phyloP scores from a whole-genome alignment of 257 asterid species.

The Scutellaria barbata region DNA sequence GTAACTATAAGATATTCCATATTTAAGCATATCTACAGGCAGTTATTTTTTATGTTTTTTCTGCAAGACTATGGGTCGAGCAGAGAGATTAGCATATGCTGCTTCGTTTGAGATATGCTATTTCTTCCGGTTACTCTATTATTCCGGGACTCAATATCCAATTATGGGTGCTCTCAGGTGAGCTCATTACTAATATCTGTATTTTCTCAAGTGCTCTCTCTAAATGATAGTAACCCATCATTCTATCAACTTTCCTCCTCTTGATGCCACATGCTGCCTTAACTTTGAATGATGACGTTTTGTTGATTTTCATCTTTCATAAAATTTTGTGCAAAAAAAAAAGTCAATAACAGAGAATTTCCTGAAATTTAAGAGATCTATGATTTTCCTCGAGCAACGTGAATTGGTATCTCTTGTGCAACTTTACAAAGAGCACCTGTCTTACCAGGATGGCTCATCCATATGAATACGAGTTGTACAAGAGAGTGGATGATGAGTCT shows the following conservation, averaged over 20 bases:
- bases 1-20: slow-evolving; percentile 8
- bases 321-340: background rate
- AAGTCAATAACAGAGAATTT: background rate
- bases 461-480: slow-evolving; percentile 75
- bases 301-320: background rate
- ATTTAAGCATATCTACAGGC: slow-evolving; percentile 17
- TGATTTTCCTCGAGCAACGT: background rate
- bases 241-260: background rate
- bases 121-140: slow-evolving; percentile 83
- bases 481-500: slow-evolving; percentile 82
- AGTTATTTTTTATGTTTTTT: slow-evolving; percentile 26
- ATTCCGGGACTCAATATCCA: slow-evolving; percentile 92
- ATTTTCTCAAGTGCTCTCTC: background rate
- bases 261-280: background rate
- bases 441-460: slow-evolving; percentile 83
- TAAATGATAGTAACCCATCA: background rate
- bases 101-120: slow-evolving; percentile 92
- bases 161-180: slow-evolving; percentile 99
- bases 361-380: slow-evolving; percentile 10
- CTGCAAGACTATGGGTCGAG: slow-evolving; percentile 95
- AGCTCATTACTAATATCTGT: slow-evolving; percentile 28
- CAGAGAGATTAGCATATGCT: slow-evolving; percentile 82
- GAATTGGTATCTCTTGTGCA: slow-evolving; percentile 12
- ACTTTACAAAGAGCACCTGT: slow-evolving; percentile 23
- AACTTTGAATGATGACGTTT: background rate